Conservation (phyloP, 2,329 filamentous ascomycete species). For the Talaromyces sp. region DNA sequence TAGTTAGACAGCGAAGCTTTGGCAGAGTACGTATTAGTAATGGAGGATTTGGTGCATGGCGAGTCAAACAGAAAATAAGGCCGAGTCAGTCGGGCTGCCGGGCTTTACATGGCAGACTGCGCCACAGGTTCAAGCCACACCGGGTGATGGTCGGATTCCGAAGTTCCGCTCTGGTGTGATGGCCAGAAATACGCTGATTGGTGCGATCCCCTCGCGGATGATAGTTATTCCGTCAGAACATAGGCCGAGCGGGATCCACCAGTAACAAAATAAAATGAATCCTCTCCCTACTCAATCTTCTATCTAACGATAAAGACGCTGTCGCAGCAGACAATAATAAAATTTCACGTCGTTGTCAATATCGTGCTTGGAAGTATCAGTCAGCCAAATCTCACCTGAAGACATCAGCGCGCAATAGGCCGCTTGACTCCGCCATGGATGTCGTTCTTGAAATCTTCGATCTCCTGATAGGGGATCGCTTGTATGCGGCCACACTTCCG, state of each 20-base stretch:
- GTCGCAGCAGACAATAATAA: not conserved
- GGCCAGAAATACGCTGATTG: not conserved
- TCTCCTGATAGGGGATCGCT: constrained; percentile 73
- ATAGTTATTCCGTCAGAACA: not conserved
- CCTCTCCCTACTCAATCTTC: not conserved
- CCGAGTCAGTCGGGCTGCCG: not conserved
- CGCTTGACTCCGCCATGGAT: constrained; percentile 64
- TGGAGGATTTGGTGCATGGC: not conserved
- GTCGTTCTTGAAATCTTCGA: constrained; percentile 84
- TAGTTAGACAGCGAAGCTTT: too few relatives aligned
- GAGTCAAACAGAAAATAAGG: not conserved
- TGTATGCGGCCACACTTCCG: constrained; percentile 72
- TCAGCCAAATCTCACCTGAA: not conserved
- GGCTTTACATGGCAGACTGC: not conserved
- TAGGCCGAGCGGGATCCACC: not conserved
- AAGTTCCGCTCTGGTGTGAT: constrained; percentile 20
- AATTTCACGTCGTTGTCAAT: too few relatives aligned
- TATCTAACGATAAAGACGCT: not conserved
- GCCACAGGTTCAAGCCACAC: not conserved
- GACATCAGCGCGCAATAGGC: not conserved
- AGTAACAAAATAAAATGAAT: constrained; percentile 1
- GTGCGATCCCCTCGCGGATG: not conserved
- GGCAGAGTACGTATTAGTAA: not conserved
- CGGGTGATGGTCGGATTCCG: constrained; percentile 4
- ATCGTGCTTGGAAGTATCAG: not conserved